Evolutionary conservation across 2,329 filamentous ascomycete species (phyloP), one percentile per base, ranked within the genome.

Genomic region (Mycogone perniciosa): DNA sequence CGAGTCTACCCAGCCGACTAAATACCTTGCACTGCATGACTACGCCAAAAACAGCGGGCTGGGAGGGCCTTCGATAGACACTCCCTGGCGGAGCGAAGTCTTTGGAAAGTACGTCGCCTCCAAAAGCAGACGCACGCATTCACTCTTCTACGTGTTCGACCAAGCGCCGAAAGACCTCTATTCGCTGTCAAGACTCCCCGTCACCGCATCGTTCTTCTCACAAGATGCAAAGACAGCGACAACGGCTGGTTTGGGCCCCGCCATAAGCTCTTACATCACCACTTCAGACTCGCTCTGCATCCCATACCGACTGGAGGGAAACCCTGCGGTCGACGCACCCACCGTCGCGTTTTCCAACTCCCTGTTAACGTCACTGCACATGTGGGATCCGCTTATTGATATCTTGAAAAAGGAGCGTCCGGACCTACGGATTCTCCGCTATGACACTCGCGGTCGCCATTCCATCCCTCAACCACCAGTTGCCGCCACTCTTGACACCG

Each of bases 131-230:
- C 76, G 86, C 13, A 74, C 76, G 0, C 93, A 88, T 67, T 73
- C 80, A 33, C 79, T 91, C 55, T 88, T 88, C 66, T 91, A 93
- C 66, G 83, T 85, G 8, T 95, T 95, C 61, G 87, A 88, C 0
- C 79, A 86, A 0, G 87, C 80, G 0, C 82, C 87, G 0, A 77
- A 87, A 27, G 85, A 92, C 57, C 73, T 92, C 4, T 60, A 73
- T 1, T 75, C 79, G 5, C 68, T 89, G 1, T 72, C 78, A 1
- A 67, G 67, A 1, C 69, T 79, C 4, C 71, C 76, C 3, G 68
- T 74, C 1, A 60, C 64, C 0, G 71, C 75, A 0, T 66, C 72
- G 0, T 86, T 83, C 61, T 69, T 70, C 1, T 79, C 78, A 0
- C 68, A 76, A 2, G 80, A 86, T 56, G 71, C 70, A 4, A 68